Evolutionary conservation across 306 rosid species (phyloP), one percentile per base, ranked within the genome.

Genomic region (Fagus crenata): DNA sequence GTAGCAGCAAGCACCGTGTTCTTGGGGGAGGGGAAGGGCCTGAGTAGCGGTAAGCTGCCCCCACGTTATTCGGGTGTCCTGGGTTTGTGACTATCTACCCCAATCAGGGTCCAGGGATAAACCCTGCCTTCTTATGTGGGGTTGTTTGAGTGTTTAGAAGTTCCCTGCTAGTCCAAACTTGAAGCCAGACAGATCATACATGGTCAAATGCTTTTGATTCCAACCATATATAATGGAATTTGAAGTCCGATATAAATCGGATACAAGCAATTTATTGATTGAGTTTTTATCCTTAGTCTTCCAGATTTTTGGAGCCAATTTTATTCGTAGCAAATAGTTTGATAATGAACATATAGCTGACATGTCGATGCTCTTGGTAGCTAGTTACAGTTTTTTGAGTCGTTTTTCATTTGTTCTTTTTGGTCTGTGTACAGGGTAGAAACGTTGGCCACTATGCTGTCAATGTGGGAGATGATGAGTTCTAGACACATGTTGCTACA

Each of bases 401-500:
- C 14, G 32, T 51, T 14, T 31, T 49, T 79, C 49, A 15, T 43
- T 58, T 75, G 41, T 42, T 28, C 59, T 49, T 36, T 13, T 41
- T n/a, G 49, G 12, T n/a, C 14, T 63, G 12, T 75, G 56, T 32
- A 77, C 96, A 95, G 98, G 92, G 93, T 49, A 87, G 83, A 83
- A 90, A 95, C 78, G 72, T 87, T 43, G 97, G 97, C 56, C 97
- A 83, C 80, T 95, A 78, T 40, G 89, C 96, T 13, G 90, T 81
- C 37, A 67, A 83, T 58, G n/a, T 18, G 76, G 95, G 67, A 7
- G 92, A 91, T 4, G 94, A 87, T 35, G 89, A 85, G 60, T 75
- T 67, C 28, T 67, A 9, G 32, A 67, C 49, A 13, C 3, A n/a
- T n/a, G n/a, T 5, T 35, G 41, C 36, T 35, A 13, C n/a, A 4